These are phyloP conservation scores for Persicaria tinctoria DNA, from an alignment of 148 eudicot genomes.

Conservation along the genomic window DNA sequence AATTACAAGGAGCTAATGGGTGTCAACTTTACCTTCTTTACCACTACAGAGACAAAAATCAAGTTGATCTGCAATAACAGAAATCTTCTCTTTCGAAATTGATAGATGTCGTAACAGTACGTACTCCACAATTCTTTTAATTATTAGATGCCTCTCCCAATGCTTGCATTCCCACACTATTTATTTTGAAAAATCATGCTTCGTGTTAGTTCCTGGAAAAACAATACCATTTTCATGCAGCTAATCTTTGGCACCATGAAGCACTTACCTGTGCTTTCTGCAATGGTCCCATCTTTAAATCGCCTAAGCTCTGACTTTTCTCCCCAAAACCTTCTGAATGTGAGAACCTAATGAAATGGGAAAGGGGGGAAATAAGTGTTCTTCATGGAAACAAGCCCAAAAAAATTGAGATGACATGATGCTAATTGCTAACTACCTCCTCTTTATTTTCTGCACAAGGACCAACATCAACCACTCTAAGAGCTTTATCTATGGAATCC, in stretches of 20 bases:
- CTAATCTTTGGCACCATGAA: not conserved
- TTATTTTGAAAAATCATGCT: conserved; percentile 7
- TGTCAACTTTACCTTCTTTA: conserved; percentile 38
- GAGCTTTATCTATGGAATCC: conserved; percentile 49
- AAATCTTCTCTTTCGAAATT: conserved; percentile 43
- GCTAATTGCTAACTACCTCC: conserved; percentile 41
- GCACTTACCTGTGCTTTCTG: conserved; percentile 69
- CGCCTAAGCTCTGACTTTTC: conserved; percentile 66
- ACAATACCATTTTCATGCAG: not conserved
- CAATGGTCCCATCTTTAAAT: conserved; percentile 80
- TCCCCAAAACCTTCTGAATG: conserved; percentile 88
- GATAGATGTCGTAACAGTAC: conserved; percentile 71
- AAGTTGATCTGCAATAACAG: conserved; percentile 66
- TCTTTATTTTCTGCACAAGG: conserved; percentile 75
- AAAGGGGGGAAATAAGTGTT: conserved; percentile 13
- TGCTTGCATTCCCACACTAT: conserved; percentile 77
- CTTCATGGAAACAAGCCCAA: conserved; percentile 2
- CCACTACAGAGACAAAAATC: conserved; percentile 69
- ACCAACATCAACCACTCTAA: conserved; percentile 63
- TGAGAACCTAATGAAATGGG: conserved; percentile 36
- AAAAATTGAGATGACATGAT: conserved; percentile 7
- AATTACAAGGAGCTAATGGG: not conserved
- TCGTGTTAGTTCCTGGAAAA: conserved; percentile 14
- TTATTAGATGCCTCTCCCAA: conserved; percentile 68
- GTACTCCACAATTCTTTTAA: conserved; percentile 65